Conservation (phyloP, 106 monocot species). For the Allium sativum region DNA sequence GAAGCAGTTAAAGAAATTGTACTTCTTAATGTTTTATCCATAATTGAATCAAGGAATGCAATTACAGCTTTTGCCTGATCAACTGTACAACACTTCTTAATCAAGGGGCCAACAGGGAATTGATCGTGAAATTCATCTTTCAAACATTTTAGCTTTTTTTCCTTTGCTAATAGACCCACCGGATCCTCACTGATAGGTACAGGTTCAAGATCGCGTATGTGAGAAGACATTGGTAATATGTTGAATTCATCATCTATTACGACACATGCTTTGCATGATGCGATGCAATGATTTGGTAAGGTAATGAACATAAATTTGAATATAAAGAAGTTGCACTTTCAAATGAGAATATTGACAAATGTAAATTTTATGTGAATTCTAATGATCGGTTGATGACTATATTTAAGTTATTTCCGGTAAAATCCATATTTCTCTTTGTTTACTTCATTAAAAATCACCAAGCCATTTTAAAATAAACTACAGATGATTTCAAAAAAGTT, state of each 20-base stretch:
- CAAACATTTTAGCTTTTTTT: constrained; percentile 63
- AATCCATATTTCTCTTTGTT: too few relatives aligned
- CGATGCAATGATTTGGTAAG: too few relatives aligned
- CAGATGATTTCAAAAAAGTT: too few relatives aligned
- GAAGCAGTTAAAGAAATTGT: constrained; percentile 85
- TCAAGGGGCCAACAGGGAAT: constrained; percentile 75
- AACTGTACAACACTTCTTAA: constrained; percentile 84
- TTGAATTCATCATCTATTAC: constrained; percentile 98
- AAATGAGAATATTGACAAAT: too few relatives aligned
- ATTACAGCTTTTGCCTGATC: constrained; percentile 97
- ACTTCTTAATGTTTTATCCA: constrained; percentile 76
- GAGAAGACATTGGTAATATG: constrained; percentile 89
- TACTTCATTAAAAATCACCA: too few relatives aligned
- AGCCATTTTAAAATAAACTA: too few relatives aligned
- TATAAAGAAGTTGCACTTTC: too few relatives aligned
- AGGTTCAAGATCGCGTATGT: constrained; percentile 64
- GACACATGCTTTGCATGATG: constrained; percentile 91
- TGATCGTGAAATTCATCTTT: constrained; percentile 83
- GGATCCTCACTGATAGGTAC: constrained; percentile 57
- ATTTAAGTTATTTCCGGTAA: too few relatives aligned
- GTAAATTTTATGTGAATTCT: too few relatives aligned
- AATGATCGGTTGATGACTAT: too few relatives aligned
- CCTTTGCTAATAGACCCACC: constrained; percentile 70
- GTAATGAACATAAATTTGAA: too few relatives aligned
- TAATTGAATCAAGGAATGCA: constrained; percentile 77